Conservation (phyloP, 2,329 filamentous ascomycete species). For the Arthrobotrys musiformis region DNA sequence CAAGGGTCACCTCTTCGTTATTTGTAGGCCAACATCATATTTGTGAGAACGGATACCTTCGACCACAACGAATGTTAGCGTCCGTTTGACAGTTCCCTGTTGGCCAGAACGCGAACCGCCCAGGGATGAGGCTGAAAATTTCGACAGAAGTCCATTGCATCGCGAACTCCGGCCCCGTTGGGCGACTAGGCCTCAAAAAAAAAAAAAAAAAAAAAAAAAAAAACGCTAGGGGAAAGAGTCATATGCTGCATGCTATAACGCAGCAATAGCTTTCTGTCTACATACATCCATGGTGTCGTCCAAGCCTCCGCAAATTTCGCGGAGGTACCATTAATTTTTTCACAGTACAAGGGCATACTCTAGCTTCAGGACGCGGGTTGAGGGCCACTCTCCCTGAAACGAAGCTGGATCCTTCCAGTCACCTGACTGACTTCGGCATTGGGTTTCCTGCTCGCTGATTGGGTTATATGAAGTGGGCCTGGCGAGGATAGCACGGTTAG, state of each 20-base stretch:
- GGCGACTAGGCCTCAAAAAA: background rate
- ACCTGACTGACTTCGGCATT: slow-evolving; percentile 7
- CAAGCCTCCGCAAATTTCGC: slow-evolving; percentile 23
- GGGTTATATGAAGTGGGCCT: slow-evolving; percentile 2
- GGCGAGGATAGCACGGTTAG: background rate
- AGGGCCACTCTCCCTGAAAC: slow-evolving; percentile 1
- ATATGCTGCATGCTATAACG: background rate
- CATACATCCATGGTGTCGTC: background rate
- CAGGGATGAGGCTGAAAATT: slow-evolving; percentile 22
- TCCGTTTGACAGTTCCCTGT: slow-evolving; percentile 1
- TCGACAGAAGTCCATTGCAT: slow-evolving; percentile 21
- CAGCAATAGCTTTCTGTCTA: background rate
- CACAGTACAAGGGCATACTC: background rate
- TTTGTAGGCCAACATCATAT: background rate
- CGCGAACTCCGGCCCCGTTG: slow-evolving; percentile 20
- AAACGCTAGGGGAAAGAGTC: background rate
- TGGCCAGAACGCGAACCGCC: slow-evolving; percentile 28
- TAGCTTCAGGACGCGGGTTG: no score
- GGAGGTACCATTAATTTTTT: background rate
- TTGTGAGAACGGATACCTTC: background rate
- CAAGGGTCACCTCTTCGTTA: background rate
- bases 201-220: background rate
- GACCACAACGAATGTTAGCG: slow-evolving; percentile 20
- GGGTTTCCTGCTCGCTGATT: background rate
- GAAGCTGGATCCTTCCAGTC: slow-evolving; percentile 46